Conservation (phyloP, 345 rosid species). For the Gossypioides kirkii region DNA sequence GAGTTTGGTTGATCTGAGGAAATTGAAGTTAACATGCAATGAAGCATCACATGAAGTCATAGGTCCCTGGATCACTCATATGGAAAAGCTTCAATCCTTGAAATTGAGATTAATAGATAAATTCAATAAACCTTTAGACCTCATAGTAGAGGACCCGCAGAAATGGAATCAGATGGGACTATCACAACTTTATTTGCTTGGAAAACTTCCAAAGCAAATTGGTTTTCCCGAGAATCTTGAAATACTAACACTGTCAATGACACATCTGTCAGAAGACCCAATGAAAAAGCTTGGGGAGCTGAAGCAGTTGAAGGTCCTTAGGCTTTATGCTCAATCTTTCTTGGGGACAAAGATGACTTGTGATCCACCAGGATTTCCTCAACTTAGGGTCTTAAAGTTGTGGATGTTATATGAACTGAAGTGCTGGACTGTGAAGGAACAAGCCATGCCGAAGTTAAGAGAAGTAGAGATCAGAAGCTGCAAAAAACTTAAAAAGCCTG, state of each 20-base stretch:
- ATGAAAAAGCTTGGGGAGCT: conserved; percentile 28
- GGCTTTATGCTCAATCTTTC: conserved; percentile 34
- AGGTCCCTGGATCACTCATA: conserved; percentile 11
- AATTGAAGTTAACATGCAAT: conserved; percentile 34
- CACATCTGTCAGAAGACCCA: conserved; percentile 20
- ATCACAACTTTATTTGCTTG: conserved; percentile 30
- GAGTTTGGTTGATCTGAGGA: conserved; percentile 15
- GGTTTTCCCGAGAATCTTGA: conserved; percentile 22
- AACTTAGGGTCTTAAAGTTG: conserved; percentile 30
- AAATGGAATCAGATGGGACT: background rate
- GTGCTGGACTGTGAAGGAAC: conserved; percentile 9
- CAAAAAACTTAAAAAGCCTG: background rate
- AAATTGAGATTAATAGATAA: conserved; percentile 30
- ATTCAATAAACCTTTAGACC: conserved; percentile 15
- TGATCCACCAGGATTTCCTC: background rate
- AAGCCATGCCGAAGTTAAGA: conserved; percentile 23
- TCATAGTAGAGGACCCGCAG: background rate
- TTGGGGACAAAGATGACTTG: conserved; percentile 24
- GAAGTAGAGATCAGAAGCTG: conserved; percentile 39
- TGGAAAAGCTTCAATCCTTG: conserved; percentile 23
- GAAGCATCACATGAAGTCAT: background rate
- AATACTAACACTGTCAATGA: conserved; percentile 34
- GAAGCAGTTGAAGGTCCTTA: conserved; percentile 23
- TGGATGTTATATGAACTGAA: conserved; percentile 30
- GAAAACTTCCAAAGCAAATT: background rate